Conservation (phyloP, 441 rosid species). For the Erodium moschatum region DNA sequence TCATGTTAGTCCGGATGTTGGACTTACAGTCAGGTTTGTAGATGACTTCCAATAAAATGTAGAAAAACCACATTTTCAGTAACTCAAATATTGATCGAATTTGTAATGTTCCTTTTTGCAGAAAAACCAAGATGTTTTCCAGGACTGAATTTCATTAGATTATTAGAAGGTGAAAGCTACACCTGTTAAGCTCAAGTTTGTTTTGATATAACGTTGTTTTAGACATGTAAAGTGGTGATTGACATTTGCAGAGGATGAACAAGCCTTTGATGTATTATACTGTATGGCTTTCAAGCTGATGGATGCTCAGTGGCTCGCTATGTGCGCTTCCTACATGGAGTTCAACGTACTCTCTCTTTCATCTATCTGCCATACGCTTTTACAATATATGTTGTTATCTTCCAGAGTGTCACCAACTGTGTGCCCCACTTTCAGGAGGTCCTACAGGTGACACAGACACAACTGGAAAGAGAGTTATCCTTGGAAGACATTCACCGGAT, state of each 20-base stretch:
- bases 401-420: neutral
- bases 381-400: neutral
- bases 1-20: conserved; percentile 80
- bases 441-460: conserved; percentile 58
- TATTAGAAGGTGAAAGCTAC: conserved; percentile 59
- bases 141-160: conserved; percentile 61
- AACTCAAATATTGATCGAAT: neutral
- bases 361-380: conserved; percentile 6
- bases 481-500: conserved; percentile 61
- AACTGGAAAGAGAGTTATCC: conserved; percentile 72
- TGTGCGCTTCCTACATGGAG: conserved; percentile 97
- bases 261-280: conserved; percentile 76
- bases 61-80: neutral
- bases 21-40: conserved; percentile 61
- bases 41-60: neutral
- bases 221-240: conserved; percentile 7
- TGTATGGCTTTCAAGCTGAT: conserved; percentile 85
- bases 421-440: conserved; percentile 50
- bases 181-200: conserved; percentile 1
- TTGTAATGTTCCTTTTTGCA: conserved; percentile 23
- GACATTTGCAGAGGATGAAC: conserved; percentile 62
- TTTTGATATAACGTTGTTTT: neutral
- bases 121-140: conserved; percentile 71
- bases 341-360: conserved; percentile 53
- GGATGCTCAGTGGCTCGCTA: conserved; percentile 99